Base-by-base conservation (phyloP, 306 rosid genomes). In the Lithocarpus polystachyus region DNA sequence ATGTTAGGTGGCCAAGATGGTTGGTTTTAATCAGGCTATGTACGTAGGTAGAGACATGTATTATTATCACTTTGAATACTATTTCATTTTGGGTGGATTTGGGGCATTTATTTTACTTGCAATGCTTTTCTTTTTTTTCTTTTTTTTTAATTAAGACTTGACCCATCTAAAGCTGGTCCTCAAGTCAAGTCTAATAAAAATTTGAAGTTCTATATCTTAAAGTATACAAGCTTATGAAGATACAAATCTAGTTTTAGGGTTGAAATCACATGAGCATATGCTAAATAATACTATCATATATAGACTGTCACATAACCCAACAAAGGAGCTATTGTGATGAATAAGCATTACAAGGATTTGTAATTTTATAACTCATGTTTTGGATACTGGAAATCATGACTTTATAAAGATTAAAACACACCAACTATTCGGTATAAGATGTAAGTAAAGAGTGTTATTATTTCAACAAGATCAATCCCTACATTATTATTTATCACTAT, bases 221-320 rank as follows among this genome's bases (percentile, higher is more conserved):
- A 40, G 45, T 8, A 8, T 40, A 8, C 45, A 40, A 40, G 45
- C 45, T 40, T 40, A 40, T 2, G 45, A 40, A 40, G 45, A 40
- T 40, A 8, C 1, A 40, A 7, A 40, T 40, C 45, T 8, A 40
- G 45, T 40, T 40, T 40, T 40, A 8, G 45, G 45, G 45, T 52
- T 69, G 6, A 73, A 72, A 79, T 72, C 72, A 79, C 40, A 72
- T 52, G 43, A 64, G 37, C 33, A 72, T 71, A 79, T 71, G 82
- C 67, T 59, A 61, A 26, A 26, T 77, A 33, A 20, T 67, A 79
- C 45, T 40, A 40, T 8, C 45, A 40, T 40, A 8, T 40, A 2
- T 79, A 79, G 74, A 57, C 1, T 52, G 74, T 79, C 83, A 79
- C 83, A 64, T 73, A 69, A 73, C 48, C 74, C 78, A 60, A 55